Evolutionary conservation across 352 stramenopile species (phyloP).

Genomic region (Phytophthora agathidicida): DNA sequence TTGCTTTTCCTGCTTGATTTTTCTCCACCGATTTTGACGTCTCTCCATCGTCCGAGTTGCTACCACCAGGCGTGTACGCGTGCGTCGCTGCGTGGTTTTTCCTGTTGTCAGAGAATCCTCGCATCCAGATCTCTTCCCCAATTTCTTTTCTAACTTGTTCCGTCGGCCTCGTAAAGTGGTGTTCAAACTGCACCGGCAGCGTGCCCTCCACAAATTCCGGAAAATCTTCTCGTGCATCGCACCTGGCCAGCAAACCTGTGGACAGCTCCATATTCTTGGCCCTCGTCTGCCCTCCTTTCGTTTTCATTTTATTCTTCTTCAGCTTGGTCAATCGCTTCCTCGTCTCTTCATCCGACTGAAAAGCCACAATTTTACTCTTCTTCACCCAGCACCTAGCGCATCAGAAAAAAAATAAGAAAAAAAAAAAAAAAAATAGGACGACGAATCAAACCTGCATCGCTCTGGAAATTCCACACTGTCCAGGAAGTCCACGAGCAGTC

Average conservation of each 20-base stretch:
- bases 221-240: conserved; percentile 49
- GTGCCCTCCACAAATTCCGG: conserved; percentile 57
- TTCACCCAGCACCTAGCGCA: conserved; percentile 59
- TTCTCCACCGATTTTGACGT: not conserved
- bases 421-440: conserved; percentile 12
- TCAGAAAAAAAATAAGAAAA: conserved; percentile 1
- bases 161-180: conserved; percentile 28
- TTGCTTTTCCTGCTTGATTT: not conserved
- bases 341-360: conserved; percentile 25
- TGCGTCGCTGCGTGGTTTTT: conserved; percentile 40
- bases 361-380: conserved; percentile 41
- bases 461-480: conserved; percentile 43
- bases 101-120: conserved; percentile 50
- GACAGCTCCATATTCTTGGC: conserved; percentile 38
- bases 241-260: conserved; percentile 35
- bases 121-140: conserved; percentile 45
- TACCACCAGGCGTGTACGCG: conserved; percentile 13
- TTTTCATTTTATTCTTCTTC: conserved; percentile 19
- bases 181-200: conserved; percentile 44
- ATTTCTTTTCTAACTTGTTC: conserved; percentile 39
- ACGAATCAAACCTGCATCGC: conserved; percentile 24
- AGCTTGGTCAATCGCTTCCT: conserved; percentile 24
- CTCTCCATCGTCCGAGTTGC: not conserved
- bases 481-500: conserved; percentile 63
- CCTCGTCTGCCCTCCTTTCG: not conserved